phyloP scores from a whole-genome alignment of 2,329 filamentous ascomycete genomes.

The Hymenoscyphus infarciens region DNA sequence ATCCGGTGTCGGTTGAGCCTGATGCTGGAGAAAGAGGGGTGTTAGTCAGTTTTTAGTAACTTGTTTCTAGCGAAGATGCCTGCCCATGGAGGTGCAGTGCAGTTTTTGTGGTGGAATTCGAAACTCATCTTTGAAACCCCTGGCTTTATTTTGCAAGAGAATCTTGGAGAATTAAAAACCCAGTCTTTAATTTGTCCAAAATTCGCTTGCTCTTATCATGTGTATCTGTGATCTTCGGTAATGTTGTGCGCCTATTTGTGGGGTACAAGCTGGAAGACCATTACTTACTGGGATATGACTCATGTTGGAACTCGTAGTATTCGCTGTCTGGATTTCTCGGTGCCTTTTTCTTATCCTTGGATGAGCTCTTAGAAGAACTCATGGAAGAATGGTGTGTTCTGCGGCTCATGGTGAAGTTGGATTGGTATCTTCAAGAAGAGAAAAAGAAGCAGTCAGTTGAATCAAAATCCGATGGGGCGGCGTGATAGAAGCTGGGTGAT shows the following conservation, averaged over 20 bases:
- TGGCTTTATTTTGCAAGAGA: neutral
- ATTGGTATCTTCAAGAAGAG: neutral
- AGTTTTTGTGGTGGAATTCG: neutral
- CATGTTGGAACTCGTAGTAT: neutral
- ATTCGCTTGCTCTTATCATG: too few relatives aligned
- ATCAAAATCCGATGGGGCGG: too few relatives aligned
- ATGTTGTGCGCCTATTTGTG: too few relatives aligned
- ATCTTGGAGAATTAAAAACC: neutral
- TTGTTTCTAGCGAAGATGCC: neutral
- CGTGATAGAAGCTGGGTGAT: too few relatives aligned
- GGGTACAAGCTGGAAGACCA: neutral
- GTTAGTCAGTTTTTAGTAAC: neutral
- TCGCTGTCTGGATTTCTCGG: neutral
- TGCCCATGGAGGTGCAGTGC: neutral
- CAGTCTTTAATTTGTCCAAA: too few relatives aligned
- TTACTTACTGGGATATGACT: neutral
- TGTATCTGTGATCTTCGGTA: too few relatives aligned
- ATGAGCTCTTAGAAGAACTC: neutral
- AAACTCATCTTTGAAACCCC: neutral
- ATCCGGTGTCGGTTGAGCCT: neutral
- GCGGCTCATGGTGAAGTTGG: neutral
- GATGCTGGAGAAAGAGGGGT: neutral
- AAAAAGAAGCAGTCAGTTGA: neutral
- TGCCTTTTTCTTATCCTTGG: neutral
- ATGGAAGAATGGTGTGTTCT: neutral